Evolutionary conservation across 331 rosid genomes (phyloP), one percentile per base, ranked within the genome.

Genomic region (Phaseolus coccineus): DNA sequence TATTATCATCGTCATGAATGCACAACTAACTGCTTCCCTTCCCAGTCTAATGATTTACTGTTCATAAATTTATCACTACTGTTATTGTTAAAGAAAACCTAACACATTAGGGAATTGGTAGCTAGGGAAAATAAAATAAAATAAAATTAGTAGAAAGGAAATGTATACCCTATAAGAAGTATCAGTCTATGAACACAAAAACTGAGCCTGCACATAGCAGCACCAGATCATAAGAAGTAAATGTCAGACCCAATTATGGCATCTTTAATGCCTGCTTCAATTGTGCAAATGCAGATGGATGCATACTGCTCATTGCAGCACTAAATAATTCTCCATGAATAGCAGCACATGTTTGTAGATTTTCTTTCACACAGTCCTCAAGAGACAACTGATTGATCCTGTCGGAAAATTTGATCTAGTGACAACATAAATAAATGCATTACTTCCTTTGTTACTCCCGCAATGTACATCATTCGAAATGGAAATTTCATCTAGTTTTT

Each of bases 291-390:
- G 94, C 93, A 58, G 93, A 77, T 67, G 99, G 98, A 87, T 95
- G 99, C 87, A 95, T 95, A 85, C 88, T 87, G 80, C 81, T 84
- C 84, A 95, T 93, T 50, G 91, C 91, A 47, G 92, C 74, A 90
- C 86, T 90, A 78, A 95, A 95, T 19, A 96, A 82, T 82, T 95
- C 99, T 42, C 99, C 99, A 80, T 95, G 97, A 82, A 91, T 90
- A 56, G 92, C 86, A 57, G 96, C 90, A 78, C 97, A 93, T 5
- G 97, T 93, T 73, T 91, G 99, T 74, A 95, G 94, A 82, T 95
- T 95, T 69, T 91, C 98, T 74, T 87, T 88, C 77, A 93, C 94
- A 50, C 92, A 93, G 44, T 88, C 87, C 90, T 95, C 99, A 24
- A 95, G 83, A 16, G 94, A 90, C 76, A 95, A 58, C 71, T 90